phyloP scores from a whole-genome alignment of 768 basidiomycete species.

The Tricholoma hemisulphureum region DNA sequence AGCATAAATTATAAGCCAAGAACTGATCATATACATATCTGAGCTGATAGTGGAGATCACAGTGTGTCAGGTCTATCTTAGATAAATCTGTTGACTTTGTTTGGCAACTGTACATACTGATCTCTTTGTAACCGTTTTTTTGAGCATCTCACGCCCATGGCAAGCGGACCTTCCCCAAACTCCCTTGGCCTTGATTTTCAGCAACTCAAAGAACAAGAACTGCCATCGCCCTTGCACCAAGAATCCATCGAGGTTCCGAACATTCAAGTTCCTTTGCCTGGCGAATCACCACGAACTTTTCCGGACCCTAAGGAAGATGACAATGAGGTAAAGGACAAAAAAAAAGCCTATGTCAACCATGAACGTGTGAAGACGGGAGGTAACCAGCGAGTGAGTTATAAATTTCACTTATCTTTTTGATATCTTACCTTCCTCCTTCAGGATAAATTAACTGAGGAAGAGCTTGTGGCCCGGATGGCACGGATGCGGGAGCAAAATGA shows the following conservation, averaged over 20 bases:
- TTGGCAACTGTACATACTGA: no score
- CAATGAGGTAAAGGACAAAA: slow-evolving; percentile 45
- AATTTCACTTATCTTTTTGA: background rate
- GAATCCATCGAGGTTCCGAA: slow-evolving; percentile 10
- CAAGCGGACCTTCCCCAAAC: slow-evolving; percentile 47
- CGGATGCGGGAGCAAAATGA: slow-evolving; percentile 64
- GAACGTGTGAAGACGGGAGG: slow-evolving; percentile 86
- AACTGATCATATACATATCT: no score
- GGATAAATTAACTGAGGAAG: slow-evolving; percentile 49
- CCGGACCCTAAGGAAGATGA: slow-evolving; percentile 14
- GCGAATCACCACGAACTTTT: slow-evolving; percentile 10
- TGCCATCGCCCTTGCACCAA: slow-evolving; percentile 8
- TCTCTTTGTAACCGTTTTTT: no score
- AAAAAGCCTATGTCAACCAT: slow-evolving; percentile 75
- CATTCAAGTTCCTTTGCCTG: background rate
- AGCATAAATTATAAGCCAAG: no score
- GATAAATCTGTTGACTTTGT: no score
- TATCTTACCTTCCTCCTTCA: slow-evolving; percentile 9
- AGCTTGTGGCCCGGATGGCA: slow-evolving; percentile 58
- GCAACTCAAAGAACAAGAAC: slow-evolving; percentile 39
- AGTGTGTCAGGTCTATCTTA: no score
- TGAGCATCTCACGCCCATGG: slow-evolving; percentile 32
- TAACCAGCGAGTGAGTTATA: slow-evolving; percentile 55
- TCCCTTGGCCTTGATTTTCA: slow-evolving; percentile 73
- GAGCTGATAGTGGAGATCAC: no score